Percentiles rank a stretch among this genome's conserved stretches.
phyloP scores from a whole-genome alignment of 1,284 basidiomycete genomes.

The Cerioporus squamosus region DNA sequence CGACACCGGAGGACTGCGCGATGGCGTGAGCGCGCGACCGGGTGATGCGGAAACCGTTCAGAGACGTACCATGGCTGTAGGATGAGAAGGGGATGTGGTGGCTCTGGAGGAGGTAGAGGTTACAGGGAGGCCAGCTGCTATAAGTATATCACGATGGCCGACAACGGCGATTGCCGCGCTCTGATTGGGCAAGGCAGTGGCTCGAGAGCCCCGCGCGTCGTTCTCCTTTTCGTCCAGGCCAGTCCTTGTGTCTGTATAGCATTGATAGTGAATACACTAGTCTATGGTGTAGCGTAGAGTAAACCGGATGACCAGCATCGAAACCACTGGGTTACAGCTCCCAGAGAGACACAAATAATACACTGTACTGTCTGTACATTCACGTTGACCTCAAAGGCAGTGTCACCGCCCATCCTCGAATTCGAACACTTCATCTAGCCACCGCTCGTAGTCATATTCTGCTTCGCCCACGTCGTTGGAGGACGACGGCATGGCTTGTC shows the following conservation, averaged over 20 bases:
- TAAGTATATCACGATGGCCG: slow-evolving; percentile 36
- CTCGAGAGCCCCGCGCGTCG: slow-evolving; percentile 4
- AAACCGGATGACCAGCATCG: not conserved
- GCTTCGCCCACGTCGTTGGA: slow-evolving; percentile 60
- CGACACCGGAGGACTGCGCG: slow-evolving; percentile 78
- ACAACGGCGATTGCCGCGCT: slow-evolving; percentile 36
- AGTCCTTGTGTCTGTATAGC: not conserved
- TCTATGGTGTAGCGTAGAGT: slow-evolving; percentile 18
- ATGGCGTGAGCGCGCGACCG: slow-evolving; percentile 14
- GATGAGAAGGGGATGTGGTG: slow-evolving; percentile 20
- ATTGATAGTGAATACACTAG: slow-evolving; percentile 19
- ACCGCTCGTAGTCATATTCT: slow-evolving; percentile 78
- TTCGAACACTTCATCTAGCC: slow-evolving; percentile 79
- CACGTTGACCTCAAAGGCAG: slow-evolving; percentile 1
- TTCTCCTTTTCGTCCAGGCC: not conserved
- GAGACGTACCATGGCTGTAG: slow-evolving; percentile 29
- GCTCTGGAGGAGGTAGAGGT: slow-evolving; percentile 17
- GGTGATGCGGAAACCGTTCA: slow-evolving; percentile 18
- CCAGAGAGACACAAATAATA: slow-evolving; percentile 9
- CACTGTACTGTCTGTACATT: too few species aligned
- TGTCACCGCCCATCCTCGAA: slow-evolving; percentile 20
- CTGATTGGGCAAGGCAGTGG: slow-evolving; percentile 31
- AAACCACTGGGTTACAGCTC: slow-evolving; percentile 1
- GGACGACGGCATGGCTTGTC: slow-evolving; percentile 69
- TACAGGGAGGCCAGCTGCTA: slow-evolving; percentile 16